Percentiles rank a stretch among this genome's conserved stretches.
Conservation (phyloP, 371 early-diverging fungal genomes). For the Mortierella sp. region DNA sequence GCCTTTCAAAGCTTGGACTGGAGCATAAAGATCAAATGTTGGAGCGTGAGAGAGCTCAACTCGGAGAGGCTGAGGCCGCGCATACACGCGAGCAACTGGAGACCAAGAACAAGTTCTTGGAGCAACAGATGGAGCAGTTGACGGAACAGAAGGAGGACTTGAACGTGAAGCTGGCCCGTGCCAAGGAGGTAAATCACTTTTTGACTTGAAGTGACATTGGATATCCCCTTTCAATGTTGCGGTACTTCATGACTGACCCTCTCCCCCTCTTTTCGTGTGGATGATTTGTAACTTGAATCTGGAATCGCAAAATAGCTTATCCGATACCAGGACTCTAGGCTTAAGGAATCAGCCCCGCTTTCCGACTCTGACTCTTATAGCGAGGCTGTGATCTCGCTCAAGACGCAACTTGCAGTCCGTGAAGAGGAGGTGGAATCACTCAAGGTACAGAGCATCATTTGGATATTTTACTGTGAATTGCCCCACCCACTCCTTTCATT, state of each 20-base stretch:
- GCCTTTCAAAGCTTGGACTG: slow-evolving; percentile 26
- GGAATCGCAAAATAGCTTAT: too few relatives aligned
- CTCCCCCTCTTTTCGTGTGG: not conserved
- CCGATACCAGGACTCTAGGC: slow-evolving; percentile 25
- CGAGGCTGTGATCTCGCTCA: slow-evolving; percentile 79
- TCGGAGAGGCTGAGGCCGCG: slow-evolving; percentile 51
- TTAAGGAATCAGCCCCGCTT: slow-evolving; percentile 21
- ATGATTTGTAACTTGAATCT: slow-evolving; percentile 44
- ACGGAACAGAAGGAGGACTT: slow-evolving; percentile 60
- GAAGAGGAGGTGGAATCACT: slow-evolving; percentile 77
- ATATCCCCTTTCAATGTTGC: not conserved
- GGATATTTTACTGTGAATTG: too few relatives aligned
- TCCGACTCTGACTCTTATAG: slow-evolving; percentile 51
- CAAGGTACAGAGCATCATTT: too few relatives aligned
- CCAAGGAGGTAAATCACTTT: slow-evolving; percentile 70
- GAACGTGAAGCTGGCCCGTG: slow-evolving; percentile 71
- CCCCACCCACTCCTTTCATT: not conserved
- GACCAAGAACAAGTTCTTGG: slow-evolving; percentile 52
- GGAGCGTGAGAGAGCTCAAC: slow-evolving; percentile 44
- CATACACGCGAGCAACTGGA: slow-evolving; percentile 56
- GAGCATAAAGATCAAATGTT: slow-evolving; percentile 25
- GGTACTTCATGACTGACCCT: not conserved
- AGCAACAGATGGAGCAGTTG: slow-evolving; percentile 65
- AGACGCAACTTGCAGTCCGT: slow-evolving; percentile 65
- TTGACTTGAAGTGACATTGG: too few relatives aligned